Evolutionary conservation across 768 basidiomycete genomes (phyloP).

Genomic region (Amanita pallidorosea): DNA sequence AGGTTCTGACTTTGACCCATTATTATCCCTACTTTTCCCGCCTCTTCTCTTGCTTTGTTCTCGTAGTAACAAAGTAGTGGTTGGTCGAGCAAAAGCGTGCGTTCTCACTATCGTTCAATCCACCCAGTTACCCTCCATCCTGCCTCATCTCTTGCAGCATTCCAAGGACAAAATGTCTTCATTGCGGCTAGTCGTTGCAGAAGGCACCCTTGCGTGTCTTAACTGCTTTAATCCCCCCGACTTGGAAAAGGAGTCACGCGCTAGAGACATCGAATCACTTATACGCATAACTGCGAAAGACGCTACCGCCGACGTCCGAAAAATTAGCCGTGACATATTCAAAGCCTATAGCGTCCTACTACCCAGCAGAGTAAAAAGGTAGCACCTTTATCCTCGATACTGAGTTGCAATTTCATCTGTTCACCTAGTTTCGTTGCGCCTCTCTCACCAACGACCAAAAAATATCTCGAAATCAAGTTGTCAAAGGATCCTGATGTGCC

Average conservation of each 20-base stretch:
- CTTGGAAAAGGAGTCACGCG: slow-evolving; percentile 56
- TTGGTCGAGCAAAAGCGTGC: slow-evolving; percentile 51
- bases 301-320: slow-evolving; percentile 67
- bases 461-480: slow-evolving; percentile 49
- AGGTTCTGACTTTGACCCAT: slow-evolving; percentile 51
- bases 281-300: slow-evolving; percentile 62
- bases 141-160: slow-evolving; percentile 48
- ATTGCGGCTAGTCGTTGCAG: slow-evolving; percentile 53
- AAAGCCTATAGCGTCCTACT: slow-evolving; percentile 65
- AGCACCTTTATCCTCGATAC: not conserved
- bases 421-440: slow-evolving; percentile 55
- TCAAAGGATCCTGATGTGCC: not conserved
- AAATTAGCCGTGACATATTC: slow-evolving; percentile 58
- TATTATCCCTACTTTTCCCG: slow-evolving; percentile 60
- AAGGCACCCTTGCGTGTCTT: slow-evolving; percentile 53
- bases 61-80: slow-evolving; percentile 71
- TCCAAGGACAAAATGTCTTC: slow-evolving; percentile 61
- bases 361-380: slow-evolving; percentile 62
- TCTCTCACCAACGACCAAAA: slow-evolving; percentile 65
- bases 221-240: slow-evolving; percentile 76
- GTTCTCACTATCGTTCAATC: slow-evolving; percentile 52
- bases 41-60: slow-evolving; percentile 55
- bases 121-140: slow-evolving; percentile 55
- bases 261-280: slow-evolving; percentile 56
- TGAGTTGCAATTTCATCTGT: not conserved